Evolutionary conservation across 169 alveolate species (phyloP).

Genomic region (Plasmodium chabaudi): DNA sequence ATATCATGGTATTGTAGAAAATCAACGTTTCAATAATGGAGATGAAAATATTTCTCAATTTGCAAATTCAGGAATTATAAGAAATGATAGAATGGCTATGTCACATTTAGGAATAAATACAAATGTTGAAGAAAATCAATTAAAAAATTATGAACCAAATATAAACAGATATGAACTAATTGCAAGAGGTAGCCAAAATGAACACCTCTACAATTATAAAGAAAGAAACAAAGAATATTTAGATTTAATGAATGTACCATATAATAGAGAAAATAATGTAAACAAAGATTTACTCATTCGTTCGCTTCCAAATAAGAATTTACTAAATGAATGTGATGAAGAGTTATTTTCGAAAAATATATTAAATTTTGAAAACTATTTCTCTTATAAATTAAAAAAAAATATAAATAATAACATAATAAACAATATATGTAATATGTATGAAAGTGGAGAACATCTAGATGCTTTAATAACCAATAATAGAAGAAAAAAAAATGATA

Average conservation of each 20-base stretch:
- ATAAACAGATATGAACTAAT: no score
- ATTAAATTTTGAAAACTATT: constrained; percentile 21
- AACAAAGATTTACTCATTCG: constrained; percentile 7
- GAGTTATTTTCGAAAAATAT: constrained; percentile 36
- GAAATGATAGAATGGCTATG: no score
- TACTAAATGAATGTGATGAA: constrained; percentile 12
- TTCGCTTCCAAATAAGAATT: constrained; percentile 23
- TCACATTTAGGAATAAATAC: no score
- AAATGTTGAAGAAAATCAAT: no score
- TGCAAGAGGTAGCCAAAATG: no score
- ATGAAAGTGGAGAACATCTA: constrained; percentile 9
- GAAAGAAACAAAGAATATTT: constrained; percentile 48
- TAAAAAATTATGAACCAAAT: no score
- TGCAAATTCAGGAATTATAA: no score
- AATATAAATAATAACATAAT: constrained; percentile 31
- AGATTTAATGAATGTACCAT: constrained; percentile 19
- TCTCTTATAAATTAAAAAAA: constrained; percentile 48
- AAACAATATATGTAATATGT: constrained; percentile 27
- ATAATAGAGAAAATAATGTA: background rate
- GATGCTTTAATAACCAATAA: background rate
- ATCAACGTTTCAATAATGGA: no score
- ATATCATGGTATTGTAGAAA: no score
- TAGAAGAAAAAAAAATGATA: constrained; percentile 1
- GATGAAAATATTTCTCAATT: no score
- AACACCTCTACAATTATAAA: constrained; percentile 19